Evolutionary conservation across 2,329 filamentous ascomycete genomes (phyloP).

Genomic region (Aspergillus neotritici): DNA sequence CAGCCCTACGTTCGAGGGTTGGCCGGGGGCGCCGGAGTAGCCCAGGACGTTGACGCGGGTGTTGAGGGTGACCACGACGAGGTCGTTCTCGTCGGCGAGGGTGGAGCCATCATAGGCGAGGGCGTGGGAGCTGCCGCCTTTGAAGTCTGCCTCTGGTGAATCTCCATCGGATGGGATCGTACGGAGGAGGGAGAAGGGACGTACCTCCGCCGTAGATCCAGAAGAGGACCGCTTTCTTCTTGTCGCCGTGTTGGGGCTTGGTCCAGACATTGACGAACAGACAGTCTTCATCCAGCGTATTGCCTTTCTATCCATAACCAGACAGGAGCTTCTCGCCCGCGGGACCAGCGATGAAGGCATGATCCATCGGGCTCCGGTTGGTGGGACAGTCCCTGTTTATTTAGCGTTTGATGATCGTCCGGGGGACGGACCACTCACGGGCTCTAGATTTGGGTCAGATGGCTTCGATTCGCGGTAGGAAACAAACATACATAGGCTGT

Average conservation of each 20-base stretch:
- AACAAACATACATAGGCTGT: slow-evolving; percentile 1
- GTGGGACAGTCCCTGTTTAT: slow-evolving; percentile 1
- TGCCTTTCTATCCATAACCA: background rate
- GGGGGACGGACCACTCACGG: background rate
- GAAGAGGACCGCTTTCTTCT: slow-evolving; percentile 5
- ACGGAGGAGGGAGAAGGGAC: too few species aligned
- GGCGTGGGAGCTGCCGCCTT: background rate
- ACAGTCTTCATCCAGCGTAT: slow-evolving; percentile 7
- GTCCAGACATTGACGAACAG: slow-evolving; percentile 5
- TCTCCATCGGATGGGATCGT: too few species aligned
- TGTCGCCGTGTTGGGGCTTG: slow-evolving; percentile 1
- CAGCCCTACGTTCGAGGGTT: slow-evolving; percentile 7
- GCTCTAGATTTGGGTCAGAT: background rate
- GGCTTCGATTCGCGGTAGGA: background rate
- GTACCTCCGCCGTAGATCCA: slow-evolving; percentile 10
- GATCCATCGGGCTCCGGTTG: slow-evolving; percentile 1
- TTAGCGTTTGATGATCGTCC: background rate
- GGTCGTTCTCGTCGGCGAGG: slow-evolving; percentile 3
- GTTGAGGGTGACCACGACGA: slow-evolving; percentile 10
- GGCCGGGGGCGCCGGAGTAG: slow-evolving; percentile 7
- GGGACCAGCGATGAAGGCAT: background rate
- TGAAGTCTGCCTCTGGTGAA: background rate
- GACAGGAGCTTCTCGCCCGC: slow-evolving; percentile 1
- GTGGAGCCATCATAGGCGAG: background rate
- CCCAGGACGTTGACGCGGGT: slow-evolving; percentile 10